Conservation (phyloP, 306 rosid genomes). For the Amphicarpaea edgeworthii region DNA sequence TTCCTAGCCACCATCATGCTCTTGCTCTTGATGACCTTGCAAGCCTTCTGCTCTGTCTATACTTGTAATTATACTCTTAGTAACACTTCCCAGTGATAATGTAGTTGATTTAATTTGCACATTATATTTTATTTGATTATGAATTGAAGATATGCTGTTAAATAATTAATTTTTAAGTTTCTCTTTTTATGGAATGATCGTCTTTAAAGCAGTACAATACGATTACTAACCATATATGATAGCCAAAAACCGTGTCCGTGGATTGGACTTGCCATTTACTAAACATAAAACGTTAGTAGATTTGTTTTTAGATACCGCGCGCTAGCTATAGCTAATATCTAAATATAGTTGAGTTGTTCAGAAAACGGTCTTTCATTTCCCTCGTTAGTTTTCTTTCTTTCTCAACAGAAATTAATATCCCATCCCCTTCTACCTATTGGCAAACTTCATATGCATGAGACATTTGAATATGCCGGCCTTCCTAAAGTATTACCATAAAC, state of each 20-base stretch:
- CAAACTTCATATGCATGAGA: neutral
- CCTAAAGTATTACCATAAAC: neutral
- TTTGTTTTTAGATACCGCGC: neutral
- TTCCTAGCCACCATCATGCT: constrained; percentile 60
- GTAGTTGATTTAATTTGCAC: neutral
- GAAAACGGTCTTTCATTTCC: neutral
- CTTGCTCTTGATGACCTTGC: constrained; percentile 58
- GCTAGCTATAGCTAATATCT: neutral
- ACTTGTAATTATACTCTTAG: constrained; percentile 38
- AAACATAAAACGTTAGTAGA: neutral
- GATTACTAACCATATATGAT: neutral
- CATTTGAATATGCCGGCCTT: neutral
- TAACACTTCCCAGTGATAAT: neutral
- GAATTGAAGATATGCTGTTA: too few relatives aligned
- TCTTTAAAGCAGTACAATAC: neutral
- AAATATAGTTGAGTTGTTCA: constrained; percentile 34
- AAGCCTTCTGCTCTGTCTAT: constrained; percentile 53
- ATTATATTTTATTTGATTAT: too few relatives aligned
- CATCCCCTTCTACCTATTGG: neutral
- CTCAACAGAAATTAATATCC: too few relatives aligned
- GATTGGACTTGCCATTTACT: constrained; percentile 13
- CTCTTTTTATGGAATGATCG: neutral
- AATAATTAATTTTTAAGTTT: neutral
- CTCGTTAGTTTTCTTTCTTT: constrained; percentile 1
- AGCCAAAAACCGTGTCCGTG: neutral